Conservation (phyloP, 345 rosid species). For the Hibiscus mutabilis region DNA sequence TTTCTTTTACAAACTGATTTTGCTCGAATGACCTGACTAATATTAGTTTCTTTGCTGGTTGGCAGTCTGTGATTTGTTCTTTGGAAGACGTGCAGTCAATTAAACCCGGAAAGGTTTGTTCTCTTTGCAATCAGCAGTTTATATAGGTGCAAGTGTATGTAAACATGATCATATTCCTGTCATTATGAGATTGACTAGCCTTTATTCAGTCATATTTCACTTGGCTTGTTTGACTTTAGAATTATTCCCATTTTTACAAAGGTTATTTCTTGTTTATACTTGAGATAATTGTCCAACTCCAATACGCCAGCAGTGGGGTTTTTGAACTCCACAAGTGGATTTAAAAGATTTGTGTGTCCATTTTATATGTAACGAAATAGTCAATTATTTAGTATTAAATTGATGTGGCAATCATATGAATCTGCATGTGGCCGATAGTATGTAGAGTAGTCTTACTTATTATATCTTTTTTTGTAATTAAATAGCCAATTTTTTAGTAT, state of each 20-base stretch:
- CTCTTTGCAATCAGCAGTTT: neutral
- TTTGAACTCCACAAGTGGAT: neutral
- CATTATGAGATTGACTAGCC: neutral
- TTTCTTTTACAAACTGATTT: neutral
- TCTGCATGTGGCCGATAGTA: neutral
- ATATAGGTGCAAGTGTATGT: neutral
- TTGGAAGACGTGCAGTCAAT: conserved; percentile 69
- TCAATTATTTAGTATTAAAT: neutral
- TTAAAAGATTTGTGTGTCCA: neutral
- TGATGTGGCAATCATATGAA: neutral
- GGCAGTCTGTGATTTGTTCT: conserved; percentile 85
- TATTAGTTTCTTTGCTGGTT: conserved; percentile 17
- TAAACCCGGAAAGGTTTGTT: conserved; percentile 79
- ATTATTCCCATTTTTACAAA: neutral
- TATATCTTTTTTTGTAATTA: neutral
- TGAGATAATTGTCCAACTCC: neutral
- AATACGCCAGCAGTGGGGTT: neutral
- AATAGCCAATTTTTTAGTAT: neutral
- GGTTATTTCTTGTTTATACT: neutral
- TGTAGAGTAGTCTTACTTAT: neutral
- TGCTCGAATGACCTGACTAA: conserved; percentile 10
- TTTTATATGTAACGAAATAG: neutral
- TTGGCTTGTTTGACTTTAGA: conserved; percentile 6
- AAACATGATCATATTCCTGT: neutral
- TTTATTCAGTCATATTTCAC: neutral